Evolutionary conservation across 2,329 filamentous ascomycete species (phyloP), one percentile per base, ranked within the genome.

Genomic region (Mollisiaceae sp.): DNA sequence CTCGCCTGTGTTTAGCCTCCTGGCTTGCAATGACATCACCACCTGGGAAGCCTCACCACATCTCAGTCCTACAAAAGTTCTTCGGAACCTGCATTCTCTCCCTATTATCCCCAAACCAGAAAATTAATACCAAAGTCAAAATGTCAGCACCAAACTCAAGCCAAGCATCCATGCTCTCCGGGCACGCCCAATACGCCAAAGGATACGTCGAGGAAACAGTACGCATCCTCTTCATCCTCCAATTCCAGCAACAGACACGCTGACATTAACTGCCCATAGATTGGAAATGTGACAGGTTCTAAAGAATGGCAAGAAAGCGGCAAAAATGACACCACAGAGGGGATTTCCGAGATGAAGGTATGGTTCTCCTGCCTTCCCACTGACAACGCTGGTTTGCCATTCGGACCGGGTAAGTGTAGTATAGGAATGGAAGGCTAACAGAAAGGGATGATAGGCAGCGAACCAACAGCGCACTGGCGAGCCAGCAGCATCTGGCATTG

Each of bases 181-280:
- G 85, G 50, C 89, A 91, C 75, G 87, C 82, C 38, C 86, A 91
- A 73, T 92, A 90, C 73, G 82, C 86, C 73, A 91, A 91, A 73
- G 89, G 89, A 60, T 86, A 86, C 8, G 84, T 86, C 63, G 87
- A 90, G 79, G 89, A 73, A 55, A 71, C 69, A 24, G 65, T 67
- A 65, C 8, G 57, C 55, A 2, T 52, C 4, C 22, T 32, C 22
- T 54, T 35, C n/a, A n/a, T n/a, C 18, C 45, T 27, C 24, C 6
- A 6, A 9, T 4, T 8, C 38, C n/a, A 24, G 18, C 4, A 59
- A 20, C 20, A 4, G 27, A 38, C 8, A 58, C 12, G 5, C 55
- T 58, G 35, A 50, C n/a, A 35, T 3, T 32, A 5, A 15, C 27
- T 24, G 22, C 15, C 5, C 5, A 39, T 39, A 62, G 45, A 65